Evolutionary conservation across 2,329 filamentous ascomycete species (phyloP).

Genomic region (Colletotrichum tanaceti): DNA sequence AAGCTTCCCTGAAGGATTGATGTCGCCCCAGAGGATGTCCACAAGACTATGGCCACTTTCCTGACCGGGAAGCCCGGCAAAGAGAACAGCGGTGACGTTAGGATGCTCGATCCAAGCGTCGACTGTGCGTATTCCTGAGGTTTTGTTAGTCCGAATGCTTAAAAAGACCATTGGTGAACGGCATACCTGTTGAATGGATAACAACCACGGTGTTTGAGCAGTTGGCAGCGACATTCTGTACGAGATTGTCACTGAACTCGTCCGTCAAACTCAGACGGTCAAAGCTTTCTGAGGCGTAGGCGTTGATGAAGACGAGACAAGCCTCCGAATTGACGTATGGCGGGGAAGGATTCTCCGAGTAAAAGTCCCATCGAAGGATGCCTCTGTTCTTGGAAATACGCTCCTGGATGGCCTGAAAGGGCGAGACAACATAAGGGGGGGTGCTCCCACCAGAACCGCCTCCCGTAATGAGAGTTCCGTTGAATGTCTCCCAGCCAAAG

Average conservation of each 20-base stretch:
- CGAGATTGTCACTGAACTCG: slow-evolving; percentile 70
- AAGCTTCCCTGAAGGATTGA: slow-evolving; percentile 67
- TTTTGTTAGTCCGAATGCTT: neutral
- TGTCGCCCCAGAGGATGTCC: slow-evolving; percentile 67
- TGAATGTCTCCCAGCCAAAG: slow-evolving; percentile 53
- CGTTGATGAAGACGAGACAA: slow-evolving; percentile 76
- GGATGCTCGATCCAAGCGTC: slow-evolving; percentile 71
- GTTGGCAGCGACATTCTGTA: slow-evolving; percentile 66
- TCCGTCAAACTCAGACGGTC: slow-evolving; percentile 72
- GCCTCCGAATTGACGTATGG: slow-evolving; percentile 66
- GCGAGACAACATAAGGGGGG: slow-evolving; percentile 45
- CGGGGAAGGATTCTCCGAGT: slow-evolving; percentile 54
- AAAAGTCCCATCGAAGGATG: slow-evolving; percentile 68
- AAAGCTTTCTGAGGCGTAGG: slow-evolving; percentile 78
- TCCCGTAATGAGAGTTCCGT: slow-evolving; percentile 56
- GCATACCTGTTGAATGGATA: slow-evolving; percentile 68
- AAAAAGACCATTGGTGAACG: slow-evolving; percentile 42
- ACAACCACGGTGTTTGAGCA: slow-evolving; percentile 74
- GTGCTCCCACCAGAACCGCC: slow-evolving; percentile 47
- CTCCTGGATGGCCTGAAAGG: slow-evolving; percentile 65
- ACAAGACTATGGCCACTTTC: slow-evolving; percentile 68
- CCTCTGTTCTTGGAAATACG: slow-evolving; percentile 62
- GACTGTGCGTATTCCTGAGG: slow-evolving; percentile 60
- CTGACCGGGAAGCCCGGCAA: slow-evolving; percentile 73
- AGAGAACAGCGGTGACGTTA: slow-evolving; percentile 73